Evolutionary conservation across 2,329 filamentous ascomycete species (phyloP), one percentile per base, ranked within the genome.

Genomic region (Clonostachys sp.): DNA sequence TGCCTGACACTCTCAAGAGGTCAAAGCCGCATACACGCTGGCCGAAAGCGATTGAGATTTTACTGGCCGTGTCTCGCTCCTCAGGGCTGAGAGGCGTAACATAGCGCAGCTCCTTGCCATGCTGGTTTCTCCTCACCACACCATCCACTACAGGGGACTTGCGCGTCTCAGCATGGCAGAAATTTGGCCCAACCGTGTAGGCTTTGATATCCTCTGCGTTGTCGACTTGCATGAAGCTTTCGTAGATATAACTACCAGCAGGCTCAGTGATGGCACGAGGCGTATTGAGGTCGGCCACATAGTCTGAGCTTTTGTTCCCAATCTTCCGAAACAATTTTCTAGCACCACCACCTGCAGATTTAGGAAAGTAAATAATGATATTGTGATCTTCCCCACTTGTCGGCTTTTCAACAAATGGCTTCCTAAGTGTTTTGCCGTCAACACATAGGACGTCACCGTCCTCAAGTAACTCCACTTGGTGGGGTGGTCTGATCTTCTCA

Each of bases 341-440:
- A 24, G 91, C 95, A 50, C 94, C 94, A 43, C 92, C 91, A 5
- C 91, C 91, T 43, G 88, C 81, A 40, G 89, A 87, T 52, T 85
- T 87, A 18, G 92, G 89, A 60, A 95, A 97, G 70, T 97, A 99
- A 48, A 99, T 96, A 68, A 95, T 87, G 58, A 99, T 96, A 64
- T 99, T 99, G 71, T 99, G 94, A 60, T 99, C 92, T 68, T 99
- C 94, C 34, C 94, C 94, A 61, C 89, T 96, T n/a, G 91, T 91
- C 0, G 94, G 94, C 65, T 99, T 99, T 64, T 99, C 94, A 36
- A 99, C 94, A 61, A 99, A 99, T 0, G 94, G 94, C 62, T 99
- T 99, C 57, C 80, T 86, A 42, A 99, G 77, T 5, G 84, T 66
- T 39, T 80, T 76, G 12, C 92, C 94, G 62, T 99, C 92, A 10